A percentile compares a stretch with the other conserved stretches of the same genome.
phyloP scores from a whole-genome alignment of 495 filamentous ascomycete species.

The Neurospora sp. region DNA sequence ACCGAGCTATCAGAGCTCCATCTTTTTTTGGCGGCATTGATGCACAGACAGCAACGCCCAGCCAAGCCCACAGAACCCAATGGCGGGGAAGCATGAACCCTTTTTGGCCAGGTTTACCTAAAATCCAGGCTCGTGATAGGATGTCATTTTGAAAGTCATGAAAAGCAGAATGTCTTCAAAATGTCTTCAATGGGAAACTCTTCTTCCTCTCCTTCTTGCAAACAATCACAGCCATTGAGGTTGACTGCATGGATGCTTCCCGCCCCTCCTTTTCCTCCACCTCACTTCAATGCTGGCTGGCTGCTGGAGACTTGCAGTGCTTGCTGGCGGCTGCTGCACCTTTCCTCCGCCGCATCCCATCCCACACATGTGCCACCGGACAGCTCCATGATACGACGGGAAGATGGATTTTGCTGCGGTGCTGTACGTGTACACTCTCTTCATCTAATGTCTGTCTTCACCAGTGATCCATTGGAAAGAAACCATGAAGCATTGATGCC shows the following conservation, averaged over 20 bases:
- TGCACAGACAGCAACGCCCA: background rate
- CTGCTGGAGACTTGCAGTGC: background rate
- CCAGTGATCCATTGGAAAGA: background rate
- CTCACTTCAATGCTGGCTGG: background rate
- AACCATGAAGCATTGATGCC: background rate
- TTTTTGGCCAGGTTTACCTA: background rate
- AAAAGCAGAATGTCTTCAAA: background rate
- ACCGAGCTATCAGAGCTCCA: background rate
- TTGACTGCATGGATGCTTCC: background rate
- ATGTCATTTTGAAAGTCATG: background rate
- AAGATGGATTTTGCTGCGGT: background rate
- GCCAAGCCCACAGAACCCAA: background rate
- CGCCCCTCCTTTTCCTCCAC: background rate
- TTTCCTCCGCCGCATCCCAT: background rate
- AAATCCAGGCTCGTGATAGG: background rate
- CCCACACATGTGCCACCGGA: background rate
- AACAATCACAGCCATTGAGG: background rate
- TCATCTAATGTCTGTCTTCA: background rate
- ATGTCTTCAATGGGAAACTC: background rate
- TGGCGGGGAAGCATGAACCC: background rate
- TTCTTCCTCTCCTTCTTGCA: background rate
- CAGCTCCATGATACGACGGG: background rate
- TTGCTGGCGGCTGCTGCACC: background rate
- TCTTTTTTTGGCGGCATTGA: background rate
- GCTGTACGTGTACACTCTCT: background rate